These are phyloP conservation scores for Vitis hybrid DNA, from an alignment of 177 flowering plant species.

Conservation along the genomic window DNA sequence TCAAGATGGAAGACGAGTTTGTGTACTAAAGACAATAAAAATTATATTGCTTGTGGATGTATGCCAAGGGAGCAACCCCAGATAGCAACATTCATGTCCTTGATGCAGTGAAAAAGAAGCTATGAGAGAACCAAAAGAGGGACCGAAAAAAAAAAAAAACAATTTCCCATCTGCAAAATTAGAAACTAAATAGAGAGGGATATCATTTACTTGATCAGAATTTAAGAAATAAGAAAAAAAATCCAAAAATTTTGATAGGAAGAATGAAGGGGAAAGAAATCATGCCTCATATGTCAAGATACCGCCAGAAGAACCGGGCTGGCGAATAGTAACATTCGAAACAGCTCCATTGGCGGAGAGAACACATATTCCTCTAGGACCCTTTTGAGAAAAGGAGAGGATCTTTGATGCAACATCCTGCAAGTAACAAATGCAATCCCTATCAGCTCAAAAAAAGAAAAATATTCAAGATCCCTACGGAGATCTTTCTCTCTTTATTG, in stretches of 20 bases:
- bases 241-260: background rate
- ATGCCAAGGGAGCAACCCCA: too few relatives aligned
- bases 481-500: background rate
- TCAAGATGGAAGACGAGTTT: too few relatives aligned
- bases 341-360: slow-evolving; percentile 88
- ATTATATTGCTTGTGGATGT: too few relatives aligned
- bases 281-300: slow-evolving; percentile 79
- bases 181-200: too few relatives aligned
- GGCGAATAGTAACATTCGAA: slow-evolving; percentile 81
- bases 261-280: background rate
- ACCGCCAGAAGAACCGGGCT: slow-evolving; percentile 84
- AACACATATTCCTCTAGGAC: slow-evolving; percentile 71
- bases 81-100: too few relatives aligned
- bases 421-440: slow-evolving; percentile 4
- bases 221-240: background rate
- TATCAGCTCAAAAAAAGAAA: background rate
- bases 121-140: too few relatives aligned
- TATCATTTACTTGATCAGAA: too few relatives aligned
- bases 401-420: slow-evolving; percentile 85
- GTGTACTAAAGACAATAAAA: too few relatives aligned
- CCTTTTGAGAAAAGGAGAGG: slow-evolving; percentile 60
- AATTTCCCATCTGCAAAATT: too few relatives aligned
- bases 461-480: background rate
- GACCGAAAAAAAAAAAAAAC: too few relatives aligned
- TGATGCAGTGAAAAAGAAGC: too few relatives aligned